Conservation (phyloP, 306 rosid genomes). For the Hippophae gyantsensis region DNA sequence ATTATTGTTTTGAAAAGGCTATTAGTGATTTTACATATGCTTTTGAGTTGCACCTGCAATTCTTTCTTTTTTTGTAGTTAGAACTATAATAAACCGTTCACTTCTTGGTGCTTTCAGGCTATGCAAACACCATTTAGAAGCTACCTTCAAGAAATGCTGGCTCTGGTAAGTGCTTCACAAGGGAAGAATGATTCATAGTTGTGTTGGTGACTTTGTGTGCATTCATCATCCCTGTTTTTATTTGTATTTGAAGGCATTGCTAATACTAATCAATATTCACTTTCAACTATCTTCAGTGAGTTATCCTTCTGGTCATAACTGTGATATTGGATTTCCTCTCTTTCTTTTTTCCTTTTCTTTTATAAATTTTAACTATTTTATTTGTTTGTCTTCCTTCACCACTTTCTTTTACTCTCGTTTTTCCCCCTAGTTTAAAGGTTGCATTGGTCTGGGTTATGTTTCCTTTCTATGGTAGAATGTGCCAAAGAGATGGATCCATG, state of each 20-base stretch:
- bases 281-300: background rate
- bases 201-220: background rate
- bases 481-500: no score
- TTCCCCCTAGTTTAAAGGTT: no score
- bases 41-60: no score
- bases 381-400: no score
- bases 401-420: no score
- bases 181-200: background rate
- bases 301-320: background rate
- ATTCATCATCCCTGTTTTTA: background rate
- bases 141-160: slow-evolving; percentile 83
- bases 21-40: no score
- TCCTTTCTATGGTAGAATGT: no score
- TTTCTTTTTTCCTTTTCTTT: background rate
- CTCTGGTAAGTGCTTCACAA: slow-evolving; percentile 42
- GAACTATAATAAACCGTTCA: no score
- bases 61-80: no score
- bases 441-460: no score
- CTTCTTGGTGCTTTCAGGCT: slow-evolving; percentile 36
- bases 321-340: background rate
- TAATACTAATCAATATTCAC: background rate
- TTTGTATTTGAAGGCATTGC: background rate
- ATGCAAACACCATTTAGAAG: slow-evolving; percentile 93
- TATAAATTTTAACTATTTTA: no score
- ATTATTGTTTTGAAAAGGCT: no score